A percentile compares a stretch with the other conserved stretches of the same genome.
Conservation (phyloP, 257 asterid genomes). For the Solanum bulbocastanum region DNA sequence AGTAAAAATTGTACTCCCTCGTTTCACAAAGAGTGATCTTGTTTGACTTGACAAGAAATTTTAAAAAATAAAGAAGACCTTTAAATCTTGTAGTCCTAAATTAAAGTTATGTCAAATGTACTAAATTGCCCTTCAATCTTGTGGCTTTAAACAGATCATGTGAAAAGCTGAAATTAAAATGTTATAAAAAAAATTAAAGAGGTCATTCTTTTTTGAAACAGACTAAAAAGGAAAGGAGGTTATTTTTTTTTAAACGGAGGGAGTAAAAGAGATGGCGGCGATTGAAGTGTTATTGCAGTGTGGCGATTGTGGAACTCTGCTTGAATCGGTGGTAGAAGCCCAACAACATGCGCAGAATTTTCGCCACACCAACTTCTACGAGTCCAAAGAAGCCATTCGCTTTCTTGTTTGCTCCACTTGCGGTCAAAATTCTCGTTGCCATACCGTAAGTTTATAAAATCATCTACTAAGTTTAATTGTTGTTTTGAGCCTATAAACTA, state of each 20-base stretch:
- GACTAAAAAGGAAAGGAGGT: too few species aligned
- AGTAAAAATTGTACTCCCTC: neutral
- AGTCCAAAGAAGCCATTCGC: slow-evolving; percentile 73
- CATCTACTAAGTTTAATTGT: neutral
- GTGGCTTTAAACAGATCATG: too few species aligned
- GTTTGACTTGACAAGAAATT: too few species aligned
- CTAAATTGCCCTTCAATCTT: too few species aligned
- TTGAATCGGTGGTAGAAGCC: slow-evolving; percentile 76
- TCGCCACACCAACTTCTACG: slow-evolving; percentile 61
- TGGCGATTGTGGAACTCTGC: slow-evolving; percentile 82
- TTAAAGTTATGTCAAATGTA: too few species aligned
- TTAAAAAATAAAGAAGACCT: too few species aligned
- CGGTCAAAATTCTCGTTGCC: slow-evolving; percentile 71
- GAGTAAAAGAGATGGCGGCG: slow-evolving; percentile 51
- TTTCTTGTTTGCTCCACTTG: slow-evolving; percentile 65
- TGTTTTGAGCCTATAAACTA: neutral
- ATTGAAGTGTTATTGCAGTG: slow-evolving; percentile 43
- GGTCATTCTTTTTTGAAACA: too few species aligned
- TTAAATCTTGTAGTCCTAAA: too few species aligned
- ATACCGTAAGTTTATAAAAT: slow-evolving; percentile 36
- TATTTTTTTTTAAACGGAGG: too few species aligned
- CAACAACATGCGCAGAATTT: slow-evolving; percentile 84
- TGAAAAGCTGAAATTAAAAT: too few species aligned
- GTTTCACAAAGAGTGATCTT: too few species aligned
- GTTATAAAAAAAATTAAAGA: too few species aligned